These are phyloP conservation scores for Oenanthe javanica DNA, from an alignment of 140 eudicot species.

Conservation along the genomic window DNA sequence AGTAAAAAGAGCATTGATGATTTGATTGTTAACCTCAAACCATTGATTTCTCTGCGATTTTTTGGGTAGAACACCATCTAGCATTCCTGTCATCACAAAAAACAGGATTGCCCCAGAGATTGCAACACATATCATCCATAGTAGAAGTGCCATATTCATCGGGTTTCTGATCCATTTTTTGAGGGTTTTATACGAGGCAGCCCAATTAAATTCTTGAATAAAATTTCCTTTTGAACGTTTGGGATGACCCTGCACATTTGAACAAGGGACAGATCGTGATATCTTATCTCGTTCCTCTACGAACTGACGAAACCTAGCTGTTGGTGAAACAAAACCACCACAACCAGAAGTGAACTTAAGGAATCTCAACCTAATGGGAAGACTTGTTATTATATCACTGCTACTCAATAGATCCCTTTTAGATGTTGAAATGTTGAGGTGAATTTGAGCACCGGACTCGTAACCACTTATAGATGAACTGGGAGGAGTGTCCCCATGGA, in stretches of 20 bases:
- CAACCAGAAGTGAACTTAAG: conserved; percentile 8
- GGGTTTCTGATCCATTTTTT: conserved; percentile 33
- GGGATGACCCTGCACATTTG: conserved; percentile 7
- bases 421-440: conserved; percentile 22
- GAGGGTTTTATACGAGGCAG: conserved; percentile 15
- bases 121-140: conserved; percentile 29
- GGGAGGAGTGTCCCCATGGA: conserved; percentile 2
- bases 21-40: conserved; percentile 40
- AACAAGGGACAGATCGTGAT: conserved; percentile 15
- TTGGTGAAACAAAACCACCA: conserved; percentile 15
- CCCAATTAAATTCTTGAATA: conserved; percentile 16
- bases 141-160: conserved; percentile 26
- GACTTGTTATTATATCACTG: neutral
- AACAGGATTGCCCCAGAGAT: conserved; percentile 35
- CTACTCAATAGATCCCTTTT: conserved; percentile 16
- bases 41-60: conserved; percentile 30
- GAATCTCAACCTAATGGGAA: conserved; percentile 15
- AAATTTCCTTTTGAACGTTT: conserved; percentile 10
- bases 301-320: conserved; percentile 15
- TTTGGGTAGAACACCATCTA: conserved; percentile 17
- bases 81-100: conserved; percentile 38
- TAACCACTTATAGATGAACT: neutral
- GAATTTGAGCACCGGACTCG: conserved; percentile 7
- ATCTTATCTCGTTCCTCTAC: conserved; percentile 17
- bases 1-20: conserved; percentile 32